Conservation (phyloP, 2,329 filamentous ascomycete species). For the Onygenales sp. region DNA sequence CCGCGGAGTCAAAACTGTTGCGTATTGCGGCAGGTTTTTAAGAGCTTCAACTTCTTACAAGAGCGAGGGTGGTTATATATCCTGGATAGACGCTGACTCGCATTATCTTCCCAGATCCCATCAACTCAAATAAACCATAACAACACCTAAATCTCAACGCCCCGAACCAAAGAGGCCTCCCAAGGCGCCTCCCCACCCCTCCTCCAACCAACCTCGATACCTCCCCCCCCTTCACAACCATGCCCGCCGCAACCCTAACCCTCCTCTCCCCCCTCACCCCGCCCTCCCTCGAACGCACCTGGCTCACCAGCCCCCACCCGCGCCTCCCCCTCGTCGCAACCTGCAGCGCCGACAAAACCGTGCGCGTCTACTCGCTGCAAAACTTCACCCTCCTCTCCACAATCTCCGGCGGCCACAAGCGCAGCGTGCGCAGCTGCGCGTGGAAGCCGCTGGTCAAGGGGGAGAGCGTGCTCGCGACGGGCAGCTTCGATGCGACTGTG, state of each 20-base stretch:
- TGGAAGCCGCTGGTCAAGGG: conserved; percentile 70
- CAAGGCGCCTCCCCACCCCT: background rate
- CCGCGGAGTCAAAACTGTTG: no score
- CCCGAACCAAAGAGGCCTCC: no score
- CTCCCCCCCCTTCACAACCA: background rate
- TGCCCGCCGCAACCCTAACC: background rate
- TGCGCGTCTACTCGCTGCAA: conserved; percentile 79
- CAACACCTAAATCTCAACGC: no score
- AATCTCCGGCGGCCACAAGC: conserved; percentile 79
- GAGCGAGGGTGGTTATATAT: no score
- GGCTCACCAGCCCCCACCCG: conserved; percentile 78
- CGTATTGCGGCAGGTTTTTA: no score
- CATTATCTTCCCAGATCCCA: no score
- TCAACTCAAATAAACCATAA: no score
- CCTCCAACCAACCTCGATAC: background rate
- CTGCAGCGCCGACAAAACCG: conserved; percentile 73
- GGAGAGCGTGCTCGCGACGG: conserved; percentile 75
- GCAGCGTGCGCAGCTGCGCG: conserved; percentile 72
- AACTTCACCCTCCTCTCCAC: conserved; percentile 70
- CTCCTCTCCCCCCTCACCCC: conserved; percentile 45
- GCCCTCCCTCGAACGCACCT: conserved; percentile 56
- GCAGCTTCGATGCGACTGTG: conserved; percentile 86
- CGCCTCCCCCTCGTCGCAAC: conserved; percentile 82
- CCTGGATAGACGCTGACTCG: no score
- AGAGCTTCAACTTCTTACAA: no score